phyloP scores from a whole-genome alignment of 2,329 filamentous ascomycete genomes.

The Chalara sp. region DNA sequence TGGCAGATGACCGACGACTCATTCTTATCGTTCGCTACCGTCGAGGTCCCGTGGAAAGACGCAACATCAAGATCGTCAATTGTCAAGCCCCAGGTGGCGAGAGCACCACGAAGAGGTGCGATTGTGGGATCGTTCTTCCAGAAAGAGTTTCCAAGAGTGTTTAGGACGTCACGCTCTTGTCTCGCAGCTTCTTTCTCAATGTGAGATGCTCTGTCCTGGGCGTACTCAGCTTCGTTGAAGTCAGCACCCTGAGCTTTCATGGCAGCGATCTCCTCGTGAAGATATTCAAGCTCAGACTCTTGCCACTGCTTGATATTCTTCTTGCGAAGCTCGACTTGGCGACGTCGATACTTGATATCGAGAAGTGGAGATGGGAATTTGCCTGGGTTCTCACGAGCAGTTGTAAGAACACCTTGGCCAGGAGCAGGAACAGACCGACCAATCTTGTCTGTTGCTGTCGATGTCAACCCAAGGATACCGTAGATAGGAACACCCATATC shows the following conservation, averaged over 20 bases:
- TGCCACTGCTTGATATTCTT: constrained; percentile 96
- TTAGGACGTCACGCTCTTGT: constrained; percentile 88
- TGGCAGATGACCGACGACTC: constrained; percentile 96
- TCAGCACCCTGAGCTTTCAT: constrained; percentile 74
- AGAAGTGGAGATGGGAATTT: constrained; percentile 93
- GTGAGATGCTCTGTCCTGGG: constrained; percentile 76
- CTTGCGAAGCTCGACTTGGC: constrained; percentile 90
- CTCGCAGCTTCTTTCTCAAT: constrained; percentile 82
- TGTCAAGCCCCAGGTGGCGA: constrained; percentile 96
- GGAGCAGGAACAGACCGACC: constrained; percentile 94
- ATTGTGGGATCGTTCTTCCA: constrained; percentile 95
- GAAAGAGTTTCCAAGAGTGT: constrained; percentile 95
- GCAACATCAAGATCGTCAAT: constrained; percentile 93
- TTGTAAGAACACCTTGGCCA: constrained; percentile 93
- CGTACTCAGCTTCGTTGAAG: constrained; percentile 79
- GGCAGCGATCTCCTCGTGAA: constrained; percentile 86
- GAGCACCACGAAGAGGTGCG: constrained; percentile 87
- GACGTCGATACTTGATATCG: constrained; percentile 94
- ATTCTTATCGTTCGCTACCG: constrained; percentile 99
- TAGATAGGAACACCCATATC: constrained; percentile 99
- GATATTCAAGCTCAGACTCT: constrained; percentile 85
- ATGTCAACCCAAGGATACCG: constrained; percentile 85
- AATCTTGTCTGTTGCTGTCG: constrained; percentile 98
- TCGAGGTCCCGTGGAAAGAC: constrained; percentile 98
- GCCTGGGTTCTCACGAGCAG: constrained; percentile 81